These are phyloP conservation scores for Thuidium tamariscinum DNA, from an alignment of 225 moss, liverwort and hornwort genomes.

Conservation along the genomic window DNA sequence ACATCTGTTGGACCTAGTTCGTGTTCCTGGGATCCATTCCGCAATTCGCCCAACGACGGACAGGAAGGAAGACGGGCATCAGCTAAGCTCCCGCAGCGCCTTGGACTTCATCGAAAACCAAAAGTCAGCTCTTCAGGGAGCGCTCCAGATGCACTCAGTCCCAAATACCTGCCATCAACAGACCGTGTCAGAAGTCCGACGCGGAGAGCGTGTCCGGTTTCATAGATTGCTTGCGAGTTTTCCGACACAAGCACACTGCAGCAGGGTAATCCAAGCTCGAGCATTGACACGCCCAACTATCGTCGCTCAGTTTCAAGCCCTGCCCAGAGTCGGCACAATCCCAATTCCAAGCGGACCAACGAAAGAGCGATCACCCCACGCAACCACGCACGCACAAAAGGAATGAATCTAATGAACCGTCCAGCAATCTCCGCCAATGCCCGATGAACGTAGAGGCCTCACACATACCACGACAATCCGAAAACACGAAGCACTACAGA, in stretches of 20 bases:
- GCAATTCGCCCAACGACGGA: not conserved
- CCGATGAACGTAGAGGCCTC: not conserved
- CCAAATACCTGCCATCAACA: conserved; percentile 12
- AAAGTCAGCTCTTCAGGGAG: not conserved
- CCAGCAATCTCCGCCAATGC: not conserved
- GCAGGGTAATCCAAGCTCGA: not conserved
- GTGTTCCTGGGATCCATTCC: not conserved
- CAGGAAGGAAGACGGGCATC: not conserved
- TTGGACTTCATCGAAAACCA: not conserved
- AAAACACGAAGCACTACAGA: not conserved
- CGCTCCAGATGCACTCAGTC: not conserved
- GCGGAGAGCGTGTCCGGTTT: not conserved
- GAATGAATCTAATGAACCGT: not conserved
- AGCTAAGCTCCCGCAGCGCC: not conserved
- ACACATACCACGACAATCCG: not conserved
- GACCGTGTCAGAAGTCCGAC: not conserved
- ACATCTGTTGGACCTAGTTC: not conserved
- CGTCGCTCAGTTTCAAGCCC: not conserved
- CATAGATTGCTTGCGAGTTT: not conserved
- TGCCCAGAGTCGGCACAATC: not conserved
- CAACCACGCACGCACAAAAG: not conserved
- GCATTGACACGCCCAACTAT: not conserved
- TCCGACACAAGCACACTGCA: not conserved
- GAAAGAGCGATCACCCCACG: not conserved
- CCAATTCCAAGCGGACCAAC: not conserved